Base-by-base conservation (phyloP, 495 filamentous ascomycete genomes). In the Jackrogersella minutella region DNA sequence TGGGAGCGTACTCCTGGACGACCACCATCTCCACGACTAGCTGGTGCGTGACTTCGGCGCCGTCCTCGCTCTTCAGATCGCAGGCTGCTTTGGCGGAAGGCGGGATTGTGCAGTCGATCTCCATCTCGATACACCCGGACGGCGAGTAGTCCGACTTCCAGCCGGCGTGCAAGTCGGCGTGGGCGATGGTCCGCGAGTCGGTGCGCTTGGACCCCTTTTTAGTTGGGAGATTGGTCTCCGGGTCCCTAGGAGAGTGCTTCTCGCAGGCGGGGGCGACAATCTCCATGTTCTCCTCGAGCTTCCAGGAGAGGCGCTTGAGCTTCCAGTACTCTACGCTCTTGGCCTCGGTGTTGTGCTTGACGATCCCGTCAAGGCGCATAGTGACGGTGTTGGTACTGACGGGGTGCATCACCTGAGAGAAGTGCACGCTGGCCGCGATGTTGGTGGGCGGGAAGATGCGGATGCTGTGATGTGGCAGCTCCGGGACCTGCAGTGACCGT, bases 391-490 rank as follows among this genome's bases (percentile, higher is more conserved):
- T 93, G 61, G 86, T 88, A 72, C 92, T 92, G 46, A 95, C 91
- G 10, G 95, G 93, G 78, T 98, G 88, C 40, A 97, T 87, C 51
- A 96, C 85, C 16, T 90, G 85, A 8, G 92, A 88, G 33, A 95
- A 87, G 53, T 91, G 85, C 66, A 95, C 87, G 68, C 86, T 87
- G 36, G 92, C 91, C 47, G 90, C 92, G 59, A 99, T 87, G 73
- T 93, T 93, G 58, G 95, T 99, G 0, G 95, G 95, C 31, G 95
- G 95, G 79, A 99, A 99, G 63, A 98, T 89, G 68, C 95, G 93
- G 47, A 96, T 86, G 14, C 90, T 93, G 73, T 91, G 88, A 57
- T 90, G 88, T 2, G 93, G 92, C 2, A 82, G 74, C 31, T 84
- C 82, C 54, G 81, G 71, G 4, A 79, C 74, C 31, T 79, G 73